A percentile compares a stretch with the other conserved stretches of the same genome.
Conservation (phyloP, 768 basidiomycete genomes). For the Piloderma croceum region DNA sequence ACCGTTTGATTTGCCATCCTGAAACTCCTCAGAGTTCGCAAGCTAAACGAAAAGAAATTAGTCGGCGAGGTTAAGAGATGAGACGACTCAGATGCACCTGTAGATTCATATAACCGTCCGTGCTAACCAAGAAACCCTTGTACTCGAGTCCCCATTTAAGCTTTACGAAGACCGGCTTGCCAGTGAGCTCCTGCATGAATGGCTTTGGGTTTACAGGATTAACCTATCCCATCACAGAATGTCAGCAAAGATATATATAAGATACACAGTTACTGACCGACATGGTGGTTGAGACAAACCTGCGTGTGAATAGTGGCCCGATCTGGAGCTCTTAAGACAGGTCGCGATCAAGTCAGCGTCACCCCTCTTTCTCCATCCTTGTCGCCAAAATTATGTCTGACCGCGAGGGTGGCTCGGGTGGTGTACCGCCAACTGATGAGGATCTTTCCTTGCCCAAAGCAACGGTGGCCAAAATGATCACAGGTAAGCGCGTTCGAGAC, state of each 20-base stretch:
- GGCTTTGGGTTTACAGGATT: conserved; percentile 98
- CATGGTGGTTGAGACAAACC: conserved; percentile 55
- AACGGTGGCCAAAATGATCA: conserved; percentile 95
- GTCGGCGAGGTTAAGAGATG: background rate
- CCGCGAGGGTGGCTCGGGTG: conserved; percentile 69
- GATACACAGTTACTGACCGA: conserved; percentile 58
- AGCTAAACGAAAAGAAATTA: conserved; percentile 46
- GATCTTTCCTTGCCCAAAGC: conserved; percentile 95
- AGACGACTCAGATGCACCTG: conserved; percentile 56
- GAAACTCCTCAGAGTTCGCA: conserved; percentile 98
- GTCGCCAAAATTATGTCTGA: conserved; percentile 66
- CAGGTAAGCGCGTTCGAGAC: conserved; percentile 53
- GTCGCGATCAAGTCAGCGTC: no score
- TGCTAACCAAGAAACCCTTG: conserved; percentile 97
- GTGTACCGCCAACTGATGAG: conserved; percentile 69
- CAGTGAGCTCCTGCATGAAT: conserved; percentile 96
- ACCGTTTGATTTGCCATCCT: conserved; percentile 92
- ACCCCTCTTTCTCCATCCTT: conserved; percentile 5
- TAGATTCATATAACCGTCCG: conserved; percentile 99
- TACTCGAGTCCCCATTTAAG: conserved; percentile 99
- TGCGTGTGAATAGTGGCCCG: no score
- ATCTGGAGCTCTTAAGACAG: no score
- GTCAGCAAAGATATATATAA: conserved; percentile 6
- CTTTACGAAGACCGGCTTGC: conserved; percentile 90
- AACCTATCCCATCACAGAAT: conserved; percentile 40